A percentile compares a stretch with the other conserved stretches of the same genome.
Evolutionary conservation across 768 basidiomycete species (phyloP).

Genomic region (Mycena venus): DNA sequence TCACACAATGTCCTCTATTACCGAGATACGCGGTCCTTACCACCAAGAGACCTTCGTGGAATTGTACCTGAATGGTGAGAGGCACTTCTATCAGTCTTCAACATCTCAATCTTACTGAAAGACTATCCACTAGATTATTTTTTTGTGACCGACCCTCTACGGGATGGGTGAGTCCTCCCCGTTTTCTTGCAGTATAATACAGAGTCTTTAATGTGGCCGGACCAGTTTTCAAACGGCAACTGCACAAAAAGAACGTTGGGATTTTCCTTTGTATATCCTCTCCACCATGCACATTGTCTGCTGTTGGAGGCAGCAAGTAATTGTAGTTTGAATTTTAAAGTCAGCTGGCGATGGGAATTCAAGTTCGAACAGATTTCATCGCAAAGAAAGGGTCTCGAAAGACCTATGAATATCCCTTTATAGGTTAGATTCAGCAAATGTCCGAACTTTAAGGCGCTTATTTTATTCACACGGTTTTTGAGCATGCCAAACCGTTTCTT

Average conservation of each 20-base stretch:
- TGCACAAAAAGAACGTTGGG: not conserved
- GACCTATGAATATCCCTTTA: too few species aligned
- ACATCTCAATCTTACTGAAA: not conserved
- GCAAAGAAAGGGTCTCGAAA: too few species aligned
- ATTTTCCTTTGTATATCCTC: not conserved
- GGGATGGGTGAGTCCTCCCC: not conserved
- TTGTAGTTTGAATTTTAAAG: too few species aligned
- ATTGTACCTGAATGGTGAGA: not conserved
- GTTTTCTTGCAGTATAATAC: too few species aligned
- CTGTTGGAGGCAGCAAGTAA: not conserved
- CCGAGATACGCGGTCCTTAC: not conserved
- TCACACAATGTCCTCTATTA: too few species aligned
- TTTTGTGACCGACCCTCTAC: not conserved
- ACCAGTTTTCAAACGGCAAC: not conserved
- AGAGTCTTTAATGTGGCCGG: not conserved
- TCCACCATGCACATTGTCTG: not conserved
- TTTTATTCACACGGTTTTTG: too few species aligned
- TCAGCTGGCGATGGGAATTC: too few species aligned
- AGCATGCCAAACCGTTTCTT: too few species aligned
- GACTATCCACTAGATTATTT: not conserved
- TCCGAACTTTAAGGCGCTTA: too few species aligned
- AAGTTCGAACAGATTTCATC: too few species aligned
- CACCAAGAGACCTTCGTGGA: not conserved
- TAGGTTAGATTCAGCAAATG: too few species aligned
- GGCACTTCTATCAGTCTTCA: not conserved